Evolutionary conservation across 2,329 filamentous ascomycete genomes (phyloP), one percentile per base, ranked within the genome.

Genomic region (Intubia oerlemansii): DNA sequence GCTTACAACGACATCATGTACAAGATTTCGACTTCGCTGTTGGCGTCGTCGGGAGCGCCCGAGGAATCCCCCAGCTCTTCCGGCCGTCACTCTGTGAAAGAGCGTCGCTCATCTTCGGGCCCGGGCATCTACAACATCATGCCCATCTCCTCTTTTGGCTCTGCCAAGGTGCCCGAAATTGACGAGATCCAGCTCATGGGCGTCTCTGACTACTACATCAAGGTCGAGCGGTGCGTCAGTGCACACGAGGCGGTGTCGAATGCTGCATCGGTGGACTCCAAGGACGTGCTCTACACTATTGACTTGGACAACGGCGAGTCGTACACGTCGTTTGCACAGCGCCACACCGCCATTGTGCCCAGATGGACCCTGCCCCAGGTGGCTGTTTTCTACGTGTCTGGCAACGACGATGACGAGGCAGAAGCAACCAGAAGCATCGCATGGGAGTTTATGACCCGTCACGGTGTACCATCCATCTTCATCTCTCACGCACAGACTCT

Each of bases 141-240:
- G 25, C 57, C 57, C 11, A 51, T 61, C 30, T 55, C 56, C 4
- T 52, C 53, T 2, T 61, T 61, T 39, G 57, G 57, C 9, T 53
- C 51, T 10, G 42, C 48, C 25, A 46, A 47, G 24, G 48, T 51
- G 10, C 56, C 57, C 2, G 34, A 39, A 23, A 36, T 39, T 14
- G 38, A 39, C 34, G 57, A 62, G 32, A 54, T 62, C 13, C 56
- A 62, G 40, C 51, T 62, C 27, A 57, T 62, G 47, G 54, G 59
- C 30, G 58, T 56, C 7, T 59, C 56, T 18, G 52, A 51, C 10
- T 56, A 53, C 33, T 56, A 62, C 34, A 60, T 62, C 45, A 54
- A 56, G 35, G 54, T 62, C 5, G 56, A 62, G 31, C 50, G 54
- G 17, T 62, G 59, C 36, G 48, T 46, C 10, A 44, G 42, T 7